Percentiles rank a stretch among this genome's conserved stretches.
Conservation (phyloP, 768 basidiomycete genomes). For the Trametes cinnabarina region DNA sequence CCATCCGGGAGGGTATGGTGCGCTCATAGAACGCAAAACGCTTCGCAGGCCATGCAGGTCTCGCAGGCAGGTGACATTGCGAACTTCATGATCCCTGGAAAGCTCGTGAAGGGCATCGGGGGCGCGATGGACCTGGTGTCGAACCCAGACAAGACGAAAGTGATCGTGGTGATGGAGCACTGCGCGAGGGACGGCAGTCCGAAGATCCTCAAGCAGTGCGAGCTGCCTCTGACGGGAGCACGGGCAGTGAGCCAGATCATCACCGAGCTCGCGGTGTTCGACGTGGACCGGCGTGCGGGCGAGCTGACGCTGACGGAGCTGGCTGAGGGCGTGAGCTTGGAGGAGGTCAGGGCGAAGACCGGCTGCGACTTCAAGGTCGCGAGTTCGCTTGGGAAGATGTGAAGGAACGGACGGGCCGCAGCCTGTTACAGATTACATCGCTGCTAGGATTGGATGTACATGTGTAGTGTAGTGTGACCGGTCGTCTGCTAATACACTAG, state of each 20-base stretch:
- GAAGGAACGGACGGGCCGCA: not conserved
- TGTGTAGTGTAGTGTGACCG: not conserved
- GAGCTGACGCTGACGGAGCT: conserved; percentile 75
- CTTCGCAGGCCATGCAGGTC: conserved; percentile 87
- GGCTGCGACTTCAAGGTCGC: conserved; percentile 75
- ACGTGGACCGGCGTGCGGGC: conserved; percentile 76
- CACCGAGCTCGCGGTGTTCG: conserved; percentile 90
- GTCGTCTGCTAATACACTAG: not conserved
- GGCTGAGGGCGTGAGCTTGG: conserved; percentile 79
- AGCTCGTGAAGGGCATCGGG: conserved; percentile 90
- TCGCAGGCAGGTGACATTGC: conserved; percentile 91
- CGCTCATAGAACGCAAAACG: not conserved
- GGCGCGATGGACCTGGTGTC: conserved; percentile 97
- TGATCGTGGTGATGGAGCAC: conserved; percentile 89
- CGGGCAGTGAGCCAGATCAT: conserved; percentile 87
- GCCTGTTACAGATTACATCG: too few species aligned
- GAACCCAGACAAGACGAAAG: conserved; percentile 92
- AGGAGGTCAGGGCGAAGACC: conserved; percentile 85
- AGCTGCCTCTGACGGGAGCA: conserved; percentile 86
- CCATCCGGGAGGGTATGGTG: conserved; percentile 8
- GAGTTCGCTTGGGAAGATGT: conserved; percentile 33
- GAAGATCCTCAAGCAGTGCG: conserved; percentile 82
- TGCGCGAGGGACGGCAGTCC: conserved; percentile 85
- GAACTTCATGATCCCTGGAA: conserved; percentile 98
- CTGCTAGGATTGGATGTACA: not conserved